phyloP scores from a whole-genome alignment of 1,139 yeast species.

The Scheffersomyces cryptocercus region DNA sequence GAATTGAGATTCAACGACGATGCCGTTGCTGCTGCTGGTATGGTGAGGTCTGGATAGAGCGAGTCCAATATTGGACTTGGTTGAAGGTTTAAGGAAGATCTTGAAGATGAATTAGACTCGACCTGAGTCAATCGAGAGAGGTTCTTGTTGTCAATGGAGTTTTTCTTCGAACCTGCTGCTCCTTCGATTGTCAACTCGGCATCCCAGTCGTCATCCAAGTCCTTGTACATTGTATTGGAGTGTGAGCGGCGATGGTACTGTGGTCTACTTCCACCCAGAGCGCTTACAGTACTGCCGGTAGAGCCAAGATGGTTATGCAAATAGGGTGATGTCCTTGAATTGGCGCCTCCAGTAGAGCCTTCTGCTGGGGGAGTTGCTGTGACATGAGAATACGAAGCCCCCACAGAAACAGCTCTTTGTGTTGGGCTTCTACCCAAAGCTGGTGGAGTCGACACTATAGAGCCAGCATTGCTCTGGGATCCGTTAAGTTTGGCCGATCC shows the following conservation, averaged over 20 bases:
- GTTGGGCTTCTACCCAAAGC: slow-evolving; percentile 15
- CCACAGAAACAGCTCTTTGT: slow-evolving; percentile 24
- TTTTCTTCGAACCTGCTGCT: background rate
- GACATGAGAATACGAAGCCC: slow-evolving; percentile 15
- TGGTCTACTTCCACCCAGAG: background rate
- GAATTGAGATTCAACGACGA: slow-evolving; percentile 1
- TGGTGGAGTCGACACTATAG: slow-evolving; percentile 11
- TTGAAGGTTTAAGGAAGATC: slow-evolving; percentile 12
- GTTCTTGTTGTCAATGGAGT: slow-evolving; percentile 6
- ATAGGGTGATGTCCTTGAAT: background rate
- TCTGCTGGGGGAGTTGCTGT: slow-evolving; percentile 23
- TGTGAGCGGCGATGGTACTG: slow-evolving; percentile 9
- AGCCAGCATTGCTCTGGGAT: slow-evolving; percentile 16
- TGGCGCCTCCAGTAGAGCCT: slow-evolving; percentile 19
- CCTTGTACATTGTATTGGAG: slow-evolving; percentile 43
- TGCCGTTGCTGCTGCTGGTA: slow-evolving; percentile 15
- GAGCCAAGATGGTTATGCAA: background rate
- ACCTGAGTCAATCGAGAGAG: slow-evolving; percentile 6
- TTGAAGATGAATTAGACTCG: slow-evolving; percentile 6
- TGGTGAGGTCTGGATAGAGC: slow-evolving; percentile 38
- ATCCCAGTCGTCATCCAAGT: slow-evolving; percentile 91
- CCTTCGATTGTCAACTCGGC: slow-evolving; percentile 64
- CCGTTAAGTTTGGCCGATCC: slow-evolving; percentile 10
- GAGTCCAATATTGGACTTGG: slow-evolving; percentile 42
- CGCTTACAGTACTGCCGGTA: background rate